Evolutionary conservation across 352 stramenopile genomes (phyloP), one percentile per base, ranked within the genome.

Genomic region (Pythium sukuiense): DNA sequence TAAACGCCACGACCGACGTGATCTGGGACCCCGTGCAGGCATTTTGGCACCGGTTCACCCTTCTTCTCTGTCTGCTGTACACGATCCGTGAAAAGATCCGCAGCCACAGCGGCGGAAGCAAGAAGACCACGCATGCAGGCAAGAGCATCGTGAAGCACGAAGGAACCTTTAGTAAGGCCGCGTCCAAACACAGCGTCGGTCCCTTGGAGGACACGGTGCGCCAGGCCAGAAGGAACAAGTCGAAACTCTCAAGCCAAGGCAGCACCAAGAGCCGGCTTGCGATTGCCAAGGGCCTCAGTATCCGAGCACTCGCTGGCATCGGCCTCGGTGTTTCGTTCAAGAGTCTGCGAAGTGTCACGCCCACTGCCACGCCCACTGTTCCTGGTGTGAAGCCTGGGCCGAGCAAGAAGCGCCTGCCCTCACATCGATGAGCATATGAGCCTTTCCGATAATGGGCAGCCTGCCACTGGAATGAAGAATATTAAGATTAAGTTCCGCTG

Each of bases 41-140:
- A 33, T 41, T 67, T 9, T 67, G 43, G 37, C 13, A 37, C 27
- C 61, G 61, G n/a, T 8, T 61, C 11, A 67, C 61, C 3, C 20
- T 67, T 2, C 35, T 32, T 2, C n/a, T 57, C 8, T 39, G 50
- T 12, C 18, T 37, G 50, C 27, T 57, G 50, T 16, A 24, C 24
- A 57, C 55, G 39, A 50, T 30, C 32, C 29, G 14, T 6, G 12
- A 41, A 2, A 41, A 41, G 35, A 41, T 41, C 35, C 35, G 35
- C 35, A 41, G 35, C 35, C 35, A 41, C 35, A 41, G 35, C 35
- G 35, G 35, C 35, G 35, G 35, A 3, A 41, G 35, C 14, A 41
- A 41, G 35, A 41, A 41, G 35, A 41, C 35, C 9, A 41, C 35
- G 35, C 35, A 41, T 11, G 35, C 9, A 41, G 35, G 35, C 35